Conservation (phyloP, 208 protist species). For the Herpetomonas samuelpessoai region DNA sequence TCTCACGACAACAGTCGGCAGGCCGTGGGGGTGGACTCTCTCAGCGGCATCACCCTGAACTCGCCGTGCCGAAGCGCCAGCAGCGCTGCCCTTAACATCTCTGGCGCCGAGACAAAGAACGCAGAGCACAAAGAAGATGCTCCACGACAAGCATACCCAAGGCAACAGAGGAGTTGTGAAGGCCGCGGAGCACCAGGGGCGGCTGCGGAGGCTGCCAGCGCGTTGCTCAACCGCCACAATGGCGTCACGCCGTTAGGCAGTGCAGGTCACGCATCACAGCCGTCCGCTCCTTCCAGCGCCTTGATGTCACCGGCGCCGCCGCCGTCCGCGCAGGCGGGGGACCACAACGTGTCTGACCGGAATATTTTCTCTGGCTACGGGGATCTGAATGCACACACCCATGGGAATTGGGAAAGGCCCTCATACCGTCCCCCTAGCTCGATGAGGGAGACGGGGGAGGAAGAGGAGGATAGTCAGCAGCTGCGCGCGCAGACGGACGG, state of each 20-base stretch:
- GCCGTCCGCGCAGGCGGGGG: neutral
- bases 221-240: neutral
- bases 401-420: too few relatives aligned
- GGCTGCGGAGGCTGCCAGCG: neutral
- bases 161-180: too few relatives aligned
- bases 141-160: too few relatives aligned
- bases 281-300: neutral
- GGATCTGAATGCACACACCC: too few relatives aligned
- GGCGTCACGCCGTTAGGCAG: constrained; percentile 1
- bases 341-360: too few relatives aligned
- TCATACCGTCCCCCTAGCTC: neutral
- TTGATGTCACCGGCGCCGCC: too few relatives aligned
- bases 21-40: constrained; percentile 36
- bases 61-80: constrained; percentile 61
- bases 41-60: constrained; percentile 65
- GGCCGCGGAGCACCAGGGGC: too few relatives aligned
- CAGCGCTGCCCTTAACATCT: constrained; percentile 10
- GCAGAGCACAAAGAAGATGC: too few relatives aligned
- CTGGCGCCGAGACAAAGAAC: neutral
- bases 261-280: constrained; percentile 6
- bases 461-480: neutral
- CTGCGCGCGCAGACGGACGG: neutral
- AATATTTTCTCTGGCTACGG: too few relatives aligned
- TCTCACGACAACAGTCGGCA: neutral
- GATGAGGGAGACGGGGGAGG: neutral